Conservation (phyloP, 179 eudicot species). For the Spergularia azorica region DNA sequence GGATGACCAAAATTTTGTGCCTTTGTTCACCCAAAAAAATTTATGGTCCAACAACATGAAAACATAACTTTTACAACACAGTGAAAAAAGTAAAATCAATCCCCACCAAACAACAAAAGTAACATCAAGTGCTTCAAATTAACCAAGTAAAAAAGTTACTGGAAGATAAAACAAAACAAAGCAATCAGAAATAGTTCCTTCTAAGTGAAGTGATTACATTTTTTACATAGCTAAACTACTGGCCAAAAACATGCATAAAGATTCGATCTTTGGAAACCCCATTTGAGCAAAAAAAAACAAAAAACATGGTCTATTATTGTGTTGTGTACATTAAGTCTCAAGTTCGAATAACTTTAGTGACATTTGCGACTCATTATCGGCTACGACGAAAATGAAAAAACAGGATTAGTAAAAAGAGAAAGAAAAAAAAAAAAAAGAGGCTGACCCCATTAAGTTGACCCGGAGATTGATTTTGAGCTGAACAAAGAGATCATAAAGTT, state of each 20-base stretch:
- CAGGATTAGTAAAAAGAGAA: background rate
- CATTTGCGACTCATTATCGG: background rate
- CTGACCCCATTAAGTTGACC: slow-evolving; percentile 84
- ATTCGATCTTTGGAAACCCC: too few species aligned
- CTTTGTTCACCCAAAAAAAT: slow-evolving; percentile 26
- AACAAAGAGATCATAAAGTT: slow-evolving; percentile 89
- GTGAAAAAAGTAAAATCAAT: slow-evolving; percentile 26
- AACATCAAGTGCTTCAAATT: slow-evolving; percentile 12
- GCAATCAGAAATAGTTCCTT: background rate
- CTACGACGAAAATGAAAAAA: background rate
- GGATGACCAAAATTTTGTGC: slow-evolving; percentile 7
- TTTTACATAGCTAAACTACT: too few species aligned
- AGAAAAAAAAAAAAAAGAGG: background rate
- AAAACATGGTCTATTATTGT: too few species aligned
- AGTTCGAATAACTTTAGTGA: background rate
- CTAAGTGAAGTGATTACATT: background rate
- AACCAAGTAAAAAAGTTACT: background rate
- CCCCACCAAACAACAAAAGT: slow-evolving; percentile 22
- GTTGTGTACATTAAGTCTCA: background rate
- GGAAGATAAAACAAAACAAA: too few species aligned
- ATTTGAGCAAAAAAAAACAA: too few species aligned
- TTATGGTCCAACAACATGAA: slow-evolving; percentile 22
- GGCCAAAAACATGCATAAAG: background rate
- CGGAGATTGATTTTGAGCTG: slow-evolving; percentile 97
- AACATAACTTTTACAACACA: slow-evolving; percentile 26